phyloP scores from a whole-genome alignment of 2,329 filamentous ascomycete species.

The Colletotrichum liriopes region DNA sequence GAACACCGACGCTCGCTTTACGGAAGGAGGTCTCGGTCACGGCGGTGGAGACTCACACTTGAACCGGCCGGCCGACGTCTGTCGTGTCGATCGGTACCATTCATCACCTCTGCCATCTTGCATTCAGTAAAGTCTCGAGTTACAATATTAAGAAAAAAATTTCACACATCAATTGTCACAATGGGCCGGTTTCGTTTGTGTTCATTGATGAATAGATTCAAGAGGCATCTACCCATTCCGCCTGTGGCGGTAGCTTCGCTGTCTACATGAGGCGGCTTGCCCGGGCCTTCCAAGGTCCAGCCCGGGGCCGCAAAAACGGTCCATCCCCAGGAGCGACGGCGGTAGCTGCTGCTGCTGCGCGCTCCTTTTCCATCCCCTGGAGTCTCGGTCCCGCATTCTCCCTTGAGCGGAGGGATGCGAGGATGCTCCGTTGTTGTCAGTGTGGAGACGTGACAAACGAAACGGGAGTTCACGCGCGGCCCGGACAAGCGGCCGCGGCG shows the following conservation, averaged over 20 bases:
- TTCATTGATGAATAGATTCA: conserved; percentile 65
- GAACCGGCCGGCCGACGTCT: not conserved
- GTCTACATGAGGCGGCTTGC: conserved; percentile 52
- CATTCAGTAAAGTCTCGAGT: not conserved
- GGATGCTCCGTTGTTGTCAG: conserved; percentile 40
- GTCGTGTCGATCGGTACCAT: not conserved
- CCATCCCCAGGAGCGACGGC: conserved; percentile 33
- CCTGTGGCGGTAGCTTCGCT: conserved; percentile 44
- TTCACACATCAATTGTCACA: not conserved
- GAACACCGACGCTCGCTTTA: conserved; percentile 24
- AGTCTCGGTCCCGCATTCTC: conserved; percentile 38
- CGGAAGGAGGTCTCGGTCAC: not conserved
- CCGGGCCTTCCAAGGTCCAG: conserved; percentile 49
- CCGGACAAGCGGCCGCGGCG: conserved; percentile 49
- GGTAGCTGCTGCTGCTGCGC: not conserved
- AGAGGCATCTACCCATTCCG: conserved; percentile 63
- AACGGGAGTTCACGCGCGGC: conserved; percentile 39
- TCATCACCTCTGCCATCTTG: not conserved
- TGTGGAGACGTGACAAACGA: conserved; percentile 42
- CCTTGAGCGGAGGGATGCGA: conserved; percentile 21
- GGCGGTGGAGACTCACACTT: not conserved
- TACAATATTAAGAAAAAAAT: not conserved
- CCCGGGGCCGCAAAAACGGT: conserved; percentile 46
- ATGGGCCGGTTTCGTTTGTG: not conserved
- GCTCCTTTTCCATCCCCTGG: conserved; percentile 39